Conservation (phyloP, 768 basidiomycete genomes). For the Russula abietina region DNA sequence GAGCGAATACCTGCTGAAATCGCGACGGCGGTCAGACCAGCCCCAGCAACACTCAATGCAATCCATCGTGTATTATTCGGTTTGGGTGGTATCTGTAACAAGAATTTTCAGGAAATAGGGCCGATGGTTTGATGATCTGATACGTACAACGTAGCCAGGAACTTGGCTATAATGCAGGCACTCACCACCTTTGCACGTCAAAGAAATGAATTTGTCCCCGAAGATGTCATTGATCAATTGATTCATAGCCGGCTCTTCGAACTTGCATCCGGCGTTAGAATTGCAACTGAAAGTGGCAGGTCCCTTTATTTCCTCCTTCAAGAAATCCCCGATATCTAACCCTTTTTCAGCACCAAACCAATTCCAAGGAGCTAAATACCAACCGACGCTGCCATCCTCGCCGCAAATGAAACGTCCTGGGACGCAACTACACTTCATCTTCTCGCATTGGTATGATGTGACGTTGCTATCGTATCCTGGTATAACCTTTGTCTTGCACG, state of each 20-base stretch:
- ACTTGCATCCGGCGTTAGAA: slow-evolving; percentile 68
- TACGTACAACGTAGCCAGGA: slow-evolving; percentile 77
- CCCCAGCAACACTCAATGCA: slow-evolving; percentile 76
- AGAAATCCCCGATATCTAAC: slow-evolving; percentile 89
- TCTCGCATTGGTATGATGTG: slow-evolving; percentile 75
- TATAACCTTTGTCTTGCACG: slow-evolving; percentile 49
- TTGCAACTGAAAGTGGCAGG: slow-evolving; percentile 83
- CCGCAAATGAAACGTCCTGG: slow-evolving; percentile 93
- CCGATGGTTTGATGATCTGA: not conserved
- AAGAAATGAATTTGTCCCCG: slow-evolving; percentile 83
- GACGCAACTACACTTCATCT: slow-evolving; percentile 88
- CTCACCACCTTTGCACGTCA: slow-evolving; percentile 85
- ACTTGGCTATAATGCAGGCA: slow-evolving; percentile 92
- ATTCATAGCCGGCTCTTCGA: slow-evolving; percentile 97
- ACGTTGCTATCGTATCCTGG: slow-evolving; percentile 59
- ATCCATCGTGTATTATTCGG: slow-evolving; percentile 81
- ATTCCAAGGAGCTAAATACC: slow-evolving; percentile 30
- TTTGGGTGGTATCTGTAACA: slow-evolving; percentile 59
- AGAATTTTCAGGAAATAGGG: not conserved
- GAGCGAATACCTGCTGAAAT: slow-evolving; percentile 49
- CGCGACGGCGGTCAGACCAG: slow-evolving; percentile 66
- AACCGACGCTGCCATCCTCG: slow-evolving; percentile 88
- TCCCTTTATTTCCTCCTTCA: slow-evolving; percentile 83
- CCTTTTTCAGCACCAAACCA: not conserved
- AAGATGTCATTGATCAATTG: slow-evolving; percentile 89